Evolutionary conservation across 1,284 basidiomycete genomes (phyloP), one percentile per base, ranked within the genome.

Genomic region (Sanghuangporus weigelae): DNA sequence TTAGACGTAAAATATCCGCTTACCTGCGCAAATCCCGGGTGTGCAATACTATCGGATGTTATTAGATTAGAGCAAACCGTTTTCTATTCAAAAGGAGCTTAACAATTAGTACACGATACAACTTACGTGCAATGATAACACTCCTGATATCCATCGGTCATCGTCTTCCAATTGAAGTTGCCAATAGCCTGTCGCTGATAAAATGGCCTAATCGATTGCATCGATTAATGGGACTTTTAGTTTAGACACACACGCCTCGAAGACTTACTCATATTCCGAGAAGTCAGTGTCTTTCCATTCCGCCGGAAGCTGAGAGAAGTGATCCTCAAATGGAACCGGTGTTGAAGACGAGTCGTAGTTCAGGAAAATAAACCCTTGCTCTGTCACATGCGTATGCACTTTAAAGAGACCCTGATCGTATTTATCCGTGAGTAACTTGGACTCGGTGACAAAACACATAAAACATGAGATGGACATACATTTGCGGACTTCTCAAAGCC

Each of bases 81-180:
- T 11, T 7, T n/a, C 35, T 19, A 14, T 26, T 26, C 4, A 23
- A 31, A 16, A 1, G 16, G 19, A 38, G 19, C 23, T n/a, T 23
- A n/a, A n/a, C 21, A 5, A 23, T 8, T 6, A 26, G 21, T 48
- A 14, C 3, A 14, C 12, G 44, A n/a, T 19, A 58, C 12, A 31
- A 38, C 65, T 59, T 51, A 66, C 39, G 57, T 60, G 63, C 70
- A 71, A 39, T 70, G 68, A 51, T 70, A 70, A 62, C 70, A 71
- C 50, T 71, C 70, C 59, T 72, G 69, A 60, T 71, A 72, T 6
- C 70, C 70, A 56, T 72, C 71, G 66, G 68, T 71, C 14, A 71
- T 59, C 1, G 68, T 62, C 39, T 68, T 68, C 67, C 67, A 68
- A 57, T 68, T 68, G 49, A 63, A 64, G 57, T 66, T 57, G 14